phyloP scores from a whole-genome alignment of 164 flowering plant species.

The Annona squamosa region DNA sequence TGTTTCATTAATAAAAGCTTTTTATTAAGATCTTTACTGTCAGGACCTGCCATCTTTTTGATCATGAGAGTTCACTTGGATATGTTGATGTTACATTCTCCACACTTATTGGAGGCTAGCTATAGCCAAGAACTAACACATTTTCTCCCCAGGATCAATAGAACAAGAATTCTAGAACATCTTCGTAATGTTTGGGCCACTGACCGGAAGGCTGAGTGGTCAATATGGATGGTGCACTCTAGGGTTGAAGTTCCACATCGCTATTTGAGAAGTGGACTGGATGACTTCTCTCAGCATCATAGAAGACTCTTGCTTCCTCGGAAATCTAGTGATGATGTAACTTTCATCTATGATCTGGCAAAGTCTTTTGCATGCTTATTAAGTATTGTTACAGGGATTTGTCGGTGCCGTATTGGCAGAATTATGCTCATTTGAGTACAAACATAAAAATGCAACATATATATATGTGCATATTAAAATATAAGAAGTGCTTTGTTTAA shows the following conservation, averaged over 20 bases:
- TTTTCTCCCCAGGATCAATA: conserved; percentile 51
- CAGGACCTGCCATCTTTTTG: not conserved
- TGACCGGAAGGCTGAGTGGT: conserved; percentile 95
- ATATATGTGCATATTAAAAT: not conserved
- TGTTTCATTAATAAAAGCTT: not conserved
- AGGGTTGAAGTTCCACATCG: conserved; percentile 91
- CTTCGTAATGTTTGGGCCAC: conserved; percentile 73
- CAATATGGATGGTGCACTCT: conserved; percentile 98
- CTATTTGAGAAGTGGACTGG: conserved; percentile 54
- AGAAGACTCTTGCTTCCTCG: conserved; percentile 44
- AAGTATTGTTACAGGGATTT: not conserved
- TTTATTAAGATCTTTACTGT: not conserved
- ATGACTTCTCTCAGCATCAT: conserved; percentile 47
- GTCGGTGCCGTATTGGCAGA: not conserved
- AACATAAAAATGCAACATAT: too few species aligned
- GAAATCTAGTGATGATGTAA: conserved; percentile 71
- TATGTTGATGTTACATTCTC: not conserved
- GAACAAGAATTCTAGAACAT: conserved; percentile 54
- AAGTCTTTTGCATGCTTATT: not conserved
- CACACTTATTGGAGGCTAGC: conserved; percentile 2
- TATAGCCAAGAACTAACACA: conserved; percentile 10
- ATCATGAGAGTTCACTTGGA: not conserved
- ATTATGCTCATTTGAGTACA: not conserved
- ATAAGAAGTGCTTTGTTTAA: not conserved
- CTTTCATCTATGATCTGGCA: not conserved